Conservation (phyloP, 2,329 filamentous ascomycete genomes). For the Pestalotiopsis sp. region DNA sequence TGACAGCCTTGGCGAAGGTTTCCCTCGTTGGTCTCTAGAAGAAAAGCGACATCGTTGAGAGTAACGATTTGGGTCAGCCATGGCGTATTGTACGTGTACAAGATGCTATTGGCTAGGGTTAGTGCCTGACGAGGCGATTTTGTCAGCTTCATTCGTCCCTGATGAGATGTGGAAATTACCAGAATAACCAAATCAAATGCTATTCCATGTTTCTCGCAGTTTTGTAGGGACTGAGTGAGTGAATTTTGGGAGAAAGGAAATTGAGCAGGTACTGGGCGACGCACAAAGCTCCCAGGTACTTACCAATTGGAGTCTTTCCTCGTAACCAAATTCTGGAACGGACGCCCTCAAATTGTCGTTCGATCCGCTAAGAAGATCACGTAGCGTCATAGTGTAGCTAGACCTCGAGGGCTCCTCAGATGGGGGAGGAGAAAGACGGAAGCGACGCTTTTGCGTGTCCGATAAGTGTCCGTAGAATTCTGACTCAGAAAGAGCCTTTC, state of each 20-base stretch:
- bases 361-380: not conserved
- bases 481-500: not conserved
- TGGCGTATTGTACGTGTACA: not conserved
- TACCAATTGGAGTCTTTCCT: not conserved
- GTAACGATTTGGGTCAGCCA: not conserved
- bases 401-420: not conserved
- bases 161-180: no score
- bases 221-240: no score
- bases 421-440: not conserved
- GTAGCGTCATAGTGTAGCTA: not conserved
- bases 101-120: not conserved
- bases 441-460: not conserved
- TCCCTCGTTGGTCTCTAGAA: not conserved
- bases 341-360: not conserved
- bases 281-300: no score
- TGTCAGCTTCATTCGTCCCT: no score
- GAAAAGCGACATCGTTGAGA: not conserved
- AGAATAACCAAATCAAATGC: no score
- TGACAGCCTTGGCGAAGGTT: accelerated
- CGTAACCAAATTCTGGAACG: not conserved
- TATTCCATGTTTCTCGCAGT: no score
- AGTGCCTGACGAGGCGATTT: not conserved
- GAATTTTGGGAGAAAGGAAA: no score
- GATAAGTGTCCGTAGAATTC: not conserved
- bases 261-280: no score